A percentile compares a stretch with the other conserved stretches of the same genome.
Evolutionary conservation across 768 basidiomycete genomes (phyloP).

Genomic region (Crepidotus variabilis): DNA sequence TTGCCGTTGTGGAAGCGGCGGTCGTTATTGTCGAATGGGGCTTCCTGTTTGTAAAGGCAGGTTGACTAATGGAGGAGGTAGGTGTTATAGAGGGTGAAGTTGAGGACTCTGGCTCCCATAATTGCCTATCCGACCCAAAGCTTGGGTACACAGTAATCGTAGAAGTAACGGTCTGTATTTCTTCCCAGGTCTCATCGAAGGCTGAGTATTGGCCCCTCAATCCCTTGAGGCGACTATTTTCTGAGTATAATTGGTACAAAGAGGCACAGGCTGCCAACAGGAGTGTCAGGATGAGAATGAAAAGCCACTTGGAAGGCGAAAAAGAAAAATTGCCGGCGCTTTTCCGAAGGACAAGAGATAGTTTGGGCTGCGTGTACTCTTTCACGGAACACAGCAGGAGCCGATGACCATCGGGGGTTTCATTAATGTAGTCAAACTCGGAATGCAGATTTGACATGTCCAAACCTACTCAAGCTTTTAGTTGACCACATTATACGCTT

Average conservation of each 20-base stretch:
- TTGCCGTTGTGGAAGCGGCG: not conserved
- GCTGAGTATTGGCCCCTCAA: conserved; percentile 23
- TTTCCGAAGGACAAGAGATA: conserved; percentile 36
- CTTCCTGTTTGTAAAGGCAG: not conserved
- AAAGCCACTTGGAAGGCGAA: conserved; percentile 14
- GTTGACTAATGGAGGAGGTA: conserved; percentile 10
- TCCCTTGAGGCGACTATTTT: conserved; percentile 23
- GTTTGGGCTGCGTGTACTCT: conserved; percentile 54
- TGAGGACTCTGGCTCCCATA: conserved; percentile 17
- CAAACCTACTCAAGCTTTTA: conserved; percentile 29
- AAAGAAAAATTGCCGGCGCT: conserved; percentile 7
- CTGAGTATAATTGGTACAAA: conserved; percentile 22
- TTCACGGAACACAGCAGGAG: conserved; percentile 56
- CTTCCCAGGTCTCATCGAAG: conserved; percentile 16
- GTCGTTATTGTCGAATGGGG: conserved; percentile 5
- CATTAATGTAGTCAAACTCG: conserved; percentile 53
- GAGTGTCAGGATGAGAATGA: conserved; percentile 25
- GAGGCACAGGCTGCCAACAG: conserved; percentile 23
- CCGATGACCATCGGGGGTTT: conserved; percentile 33
- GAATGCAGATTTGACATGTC: conserved; percentile 43
- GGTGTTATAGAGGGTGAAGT: conserved; percentile 19
- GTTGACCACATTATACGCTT: conserved; percentile 1
- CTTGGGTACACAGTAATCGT: conserved; percentile 28
- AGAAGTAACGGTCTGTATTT: conserved; percentile 31
- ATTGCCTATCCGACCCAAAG: no score